phyloP scores from a whole-genome alignment of 257 asterid genomes.

The Rhazya stricta region DNA sequence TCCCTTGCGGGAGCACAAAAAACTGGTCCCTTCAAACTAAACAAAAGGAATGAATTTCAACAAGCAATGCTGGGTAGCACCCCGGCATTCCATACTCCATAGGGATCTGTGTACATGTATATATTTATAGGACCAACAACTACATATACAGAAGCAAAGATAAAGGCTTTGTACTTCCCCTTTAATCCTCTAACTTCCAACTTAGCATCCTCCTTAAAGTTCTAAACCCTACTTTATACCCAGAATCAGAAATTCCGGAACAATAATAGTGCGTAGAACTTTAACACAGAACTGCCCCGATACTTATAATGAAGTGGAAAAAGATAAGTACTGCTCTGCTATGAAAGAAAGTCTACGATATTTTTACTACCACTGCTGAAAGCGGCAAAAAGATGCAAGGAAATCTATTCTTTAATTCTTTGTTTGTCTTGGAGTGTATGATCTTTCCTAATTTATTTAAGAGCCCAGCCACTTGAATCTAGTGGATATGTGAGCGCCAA shows the following conservation, averaged over 20 bases:
- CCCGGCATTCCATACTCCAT: constrained; percentile 42
- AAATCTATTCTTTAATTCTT: neutral
- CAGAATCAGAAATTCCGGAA: constrained; percentile 3
- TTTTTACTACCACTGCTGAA: neutral
- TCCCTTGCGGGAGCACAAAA: constrained; percentile 12
- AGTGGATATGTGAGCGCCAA: constrained; percentile 38
- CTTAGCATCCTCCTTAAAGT: neutral
- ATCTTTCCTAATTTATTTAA: neutral
- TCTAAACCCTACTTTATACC: constrained; percentile 20
- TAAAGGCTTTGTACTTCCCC: neutral
- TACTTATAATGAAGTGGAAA: neutral
- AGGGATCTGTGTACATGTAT: constrained; percentile 74
- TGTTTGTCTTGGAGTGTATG: constrained; percentile 3
- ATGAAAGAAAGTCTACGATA: neutral
- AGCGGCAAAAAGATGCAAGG: constrained; percentile 5
- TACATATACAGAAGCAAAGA: neutral
- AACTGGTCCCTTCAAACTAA: constrained; percentile 40
- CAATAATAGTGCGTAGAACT: neutral
- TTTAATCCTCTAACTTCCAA: neutral
- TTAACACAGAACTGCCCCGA: neutral
- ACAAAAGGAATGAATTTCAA: constrained; percentile 72
- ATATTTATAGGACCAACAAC: neutral
- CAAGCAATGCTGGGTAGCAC: constrained; percentile 66
- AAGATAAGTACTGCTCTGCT: neutral
- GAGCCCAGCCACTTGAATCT: constrained; percentile 24